phyloP scores from a whole-genome alignment of 129 eudicot species.

The Artemisia argyi region DNA sequence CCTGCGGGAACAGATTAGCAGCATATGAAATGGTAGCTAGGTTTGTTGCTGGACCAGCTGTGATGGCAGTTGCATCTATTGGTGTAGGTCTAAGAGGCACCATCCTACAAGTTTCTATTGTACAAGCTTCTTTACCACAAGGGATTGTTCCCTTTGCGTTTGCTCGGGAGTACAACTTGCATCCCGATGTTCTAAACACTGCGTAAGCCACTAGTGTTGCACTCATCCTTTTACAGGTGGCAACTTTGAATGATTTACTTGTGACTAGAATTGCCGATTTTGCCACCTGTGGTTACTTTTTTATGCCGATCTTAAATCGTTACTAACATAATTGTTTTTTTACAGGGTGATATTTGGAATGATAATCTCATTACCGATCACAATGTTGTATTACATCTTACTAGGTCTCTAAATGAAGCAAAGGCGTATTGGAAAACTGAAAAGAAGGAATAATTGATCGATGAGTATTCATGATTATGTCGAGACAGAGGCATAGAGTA shows the following conservation, averaged over 20 bases:
- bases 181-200: conserved; percentile 49
- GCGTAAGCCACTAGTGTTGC: conserved; percentile 35
- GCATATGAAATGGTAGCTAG: conserved; percentile 52
- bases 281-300: not conserved
- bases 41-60: conserved; percentile 55
- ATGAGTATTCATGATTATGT: conserved; percentile 15
- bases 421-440: not conserved
- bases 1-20: conserved; percentile 53
- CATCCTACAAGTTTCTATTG: conserved; percentile 51
- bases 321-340: conserved; percentile 11
- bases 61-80: conserved; percentile 60
- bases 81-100: conserved; percentile 57
- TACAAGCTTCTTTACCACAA: conserved; percentile 61
- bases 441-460: conserved; percentile 11
- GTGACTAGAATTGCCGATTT: not conserved
- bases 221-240: too few species aligned
- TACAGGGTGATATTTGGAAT: conserved; percentile 64
- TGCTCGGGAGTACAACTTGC: conserved; percentile 52
- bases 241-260: too few species aligned
- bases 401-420: conserved; percentile 41
- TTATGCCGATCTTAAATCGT: not conserved
- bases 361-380: conserved; percentile 57
- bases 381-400: conserved; percentile 53
- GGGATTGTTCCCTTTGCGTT: conserved; percentile 57
- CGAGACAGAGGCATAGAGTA: conserved; percentile 8